Percentiles rank a stretch among this genome's conserved stretches.
These are phyloP conservation scores for Exophiala aquamarina DNA, from an alignment of 2,329 filamentous ascomycete genomes.

Conservation along the genomic window DNA sequence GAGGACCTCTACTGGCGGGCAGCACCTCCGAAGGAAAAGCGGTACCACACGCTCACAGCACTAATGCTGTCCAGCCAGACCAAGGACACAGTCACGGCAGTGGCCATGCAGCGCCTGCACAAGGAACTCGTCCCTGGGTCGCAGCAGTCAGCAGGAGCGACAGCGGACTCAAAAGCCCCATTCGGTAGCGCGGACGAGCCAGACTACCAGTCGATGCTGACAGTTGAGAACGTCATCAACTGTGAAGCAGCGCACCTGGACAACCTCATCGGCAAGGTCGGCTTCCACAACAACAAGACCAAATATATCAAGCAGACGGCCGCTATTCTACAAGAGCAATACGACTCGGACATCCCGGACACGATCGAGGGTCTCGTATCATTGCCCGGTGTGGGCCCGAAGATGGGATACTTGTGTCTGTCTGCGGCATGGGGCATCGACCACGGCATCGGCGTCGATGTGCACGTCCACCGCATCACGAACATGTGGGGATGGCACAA, in stretches of 20 bases:
- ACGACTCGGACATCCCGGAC: constrained; percentile 74
- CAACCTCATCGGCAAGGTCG: constrained; percentile 76
- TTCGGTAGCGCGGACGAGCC: constrained; percentile 13
- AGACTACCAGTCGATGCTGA: constrained; percentile 48
- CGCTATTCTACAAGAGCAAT: constrained; percentile 68
- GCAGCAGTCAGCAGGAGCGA: constrained; percentile 30
- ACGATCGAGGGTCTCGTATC: constrained; percentile 72
- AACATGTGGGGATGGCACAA: constrained; percentile 92
- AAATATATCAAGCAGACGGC: constrained; percentile 77
- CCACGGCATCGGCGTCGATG: constrained; percentile 86
- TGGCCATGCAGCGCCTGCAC: constrained; percentile 77
- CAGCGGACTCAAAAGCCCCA: neutral
- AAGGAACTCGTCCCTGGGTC: constrained; percentile 58
- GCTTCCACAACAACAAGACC: constrained; percentile 95
- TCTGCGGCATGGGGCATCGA: constrained; percentile 69
- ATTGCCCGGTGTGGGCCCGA: constrained; percentile 85
- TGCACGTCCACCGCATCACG: constrained; percentile 91
- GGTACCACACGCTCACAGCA: constrained; percentile 83
- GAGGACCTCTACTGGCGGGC: constrained; percentile 50
- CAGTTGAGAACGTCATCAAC: constrained; percentile 73
- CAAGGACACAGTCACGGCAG: constrained; percentile 86
- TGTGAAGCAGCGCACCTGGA: constrained; percentile 68
- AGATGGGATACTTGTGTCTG: constrained; percentile 91
- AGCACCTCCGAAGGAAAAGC: constrained; percentile 55
- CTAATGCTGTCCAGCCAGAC: constrained; percentile 93